Evolutionary conservation across 2,329 filamentous ascomycete species (phyloP), one percentile per base, ranked within the genome.

Genomic region (Pseudogymnoascus sp.): DNA sequence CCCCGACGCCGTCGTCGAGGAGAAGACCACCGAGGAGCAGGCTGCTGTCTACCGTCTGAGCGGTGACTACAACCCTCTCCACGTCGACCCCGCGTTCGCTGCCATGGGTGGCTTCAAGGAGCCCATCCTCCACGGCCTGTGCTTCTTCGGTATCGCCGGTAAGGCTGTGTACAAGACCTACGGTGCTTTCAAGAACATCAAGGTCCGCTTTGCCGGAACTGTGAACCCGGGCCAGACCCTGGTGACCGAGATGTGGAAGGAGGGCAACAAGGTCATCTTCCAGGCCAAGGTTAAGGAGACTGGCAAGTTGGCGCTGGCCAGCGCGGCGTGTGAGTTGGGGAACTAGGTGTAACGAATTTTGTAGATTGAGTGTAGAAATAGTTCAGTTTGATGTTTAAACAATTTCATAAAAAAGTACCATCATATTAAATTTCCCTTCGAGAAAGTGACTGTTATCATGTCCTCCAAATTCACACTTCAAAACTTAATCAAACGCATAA

Each of bases 51-150:
- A 99, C 81, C 86, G 94, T 38, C 80, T 99, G 60, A 94, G 89
- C 68, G 94, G 94, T 58, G 94, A 99, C 76, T 88, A 93, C 72
- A 97, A 99, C 79, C 94, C 94, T 12, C 85, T 99, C 1, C 94
- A 99, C 78, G 88, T 99, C 64, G 94, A 99, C 74, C 94, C 94
- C 1, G 83, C 85, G 58, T 97, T 99, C 76, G 90, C 90, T 77
- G 94, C 94, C 79, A 87, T 96, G 68, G 94, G 93, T 63, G 94
- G 94, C 63, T 99, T 99, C 85, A 89, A 94, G 77, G 84, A 80
- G 28, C 94, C 94, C 11, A 99, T 99, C 72, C 80, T 99, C 60
- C 94, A 99, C 78, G 94, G 94, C n/a, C 84, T 99, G 37, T 96
- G 91, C 82, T 94, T 87, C 73, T 93, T 99, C 70, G 94, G 94